phyloP scores from a whole-genome alignment of 768 basidiomycete species.

The Chalciporus piperatus region DNA sequence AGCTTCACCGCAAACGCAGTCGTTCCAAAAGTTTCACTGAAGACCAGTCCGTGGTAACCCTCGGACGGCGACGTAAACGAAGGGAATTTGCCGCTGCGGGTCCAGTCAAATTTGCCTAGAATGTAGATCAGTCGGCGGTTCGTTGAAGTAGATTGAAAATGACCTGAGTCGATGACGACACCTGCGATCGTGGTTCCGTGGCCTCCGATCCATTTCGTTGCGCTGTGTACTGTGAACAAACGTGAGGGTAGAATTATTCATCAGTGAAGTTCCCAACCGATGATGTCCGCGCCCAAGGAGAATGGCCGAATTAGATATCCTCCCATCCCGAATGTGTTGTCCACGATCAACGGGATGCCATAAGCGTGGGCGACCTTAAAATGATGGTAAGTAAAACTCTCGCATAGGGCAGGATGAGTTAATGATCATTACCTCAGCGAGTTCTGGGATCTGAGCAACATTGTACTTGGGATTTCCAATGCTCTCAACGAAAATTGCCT shows the following conservation, averaged over 20 bases:
- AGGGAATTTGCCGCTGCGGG: slow-evolving; percentile 64
- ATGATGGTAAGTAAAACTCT: too few species aligned
- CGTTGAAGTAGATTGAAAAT: too few species aligned
- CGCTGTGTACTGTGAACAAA: slow-evolving; percentile 55
- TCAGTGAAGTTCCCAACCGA: too few species aligned
- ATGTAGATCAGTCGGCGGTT: background rate
- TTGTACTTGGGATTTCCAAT: slow-evolving; percentile 80
- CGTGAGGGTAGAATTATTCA: background rate
- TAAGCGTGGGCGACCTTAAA: slow-evolving; percentile 64
- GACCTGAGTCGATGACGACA: slow-evolving; percentile 69
- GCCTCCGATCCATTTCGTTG: slow-evolving; percentile 84
- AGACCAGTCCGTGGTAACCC: slow-evolving; percentile 71
- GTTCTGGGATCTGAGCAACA: slow-evolving; percentile 61
- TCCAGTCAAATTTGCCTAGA: slow-evolving; percentile 61
- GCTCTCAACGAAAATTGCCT: slow-evolving; percentile 70
- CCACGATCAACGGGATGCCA: slow-evolving; percentile 75
- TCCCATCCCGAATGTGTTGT: slow-evolving; percentile 78
- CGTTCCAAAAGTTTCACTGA: slow-evolving; percentile 63
- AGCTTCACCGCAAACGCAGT: slow-evolving; percentile 65
- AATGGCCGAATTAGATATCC: slow-evolving; percentile 68
- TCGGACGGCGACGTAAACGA: slow-evolving; percentile 71
- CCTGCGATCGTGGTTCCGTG: slow-evolving; percentile 81
- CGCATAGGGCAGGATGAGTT: too few species aligned
- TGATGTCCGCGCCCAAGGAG: slow-evolving; percentile 73
- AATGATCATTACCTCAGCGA: slow-evolving; percentile 52